A percentile compares a stretch with the other conserved stretches of the same genome.
phyloP scores from a whole-genome alignment of 2,329 filamentous ascomycete species.

The Venturia effusa region DNA sequence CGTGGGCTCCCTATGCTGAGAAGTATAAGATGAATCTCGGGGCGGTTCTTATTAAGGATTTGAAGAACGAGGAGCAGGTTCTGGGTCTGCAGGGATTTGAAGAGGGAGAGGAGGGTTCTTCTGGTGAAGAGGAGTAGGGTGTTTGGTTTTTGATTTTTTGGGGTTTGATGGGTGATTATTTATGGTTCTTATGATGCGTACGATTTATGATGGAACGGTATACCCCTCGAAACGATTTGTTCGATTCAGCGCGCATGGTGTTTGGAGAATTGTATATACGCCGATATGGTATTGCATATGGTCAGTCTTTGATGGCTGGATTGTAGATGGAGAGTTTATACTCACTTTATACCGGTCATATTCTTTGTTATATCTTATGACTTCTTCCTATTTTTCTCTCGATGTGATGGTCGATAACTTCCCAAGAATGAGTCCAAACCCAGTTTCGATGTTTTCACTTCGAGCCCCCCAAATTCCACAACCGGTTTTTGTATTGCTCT shows the following conservation, averaged over 20 bases:
- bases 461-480: no score
- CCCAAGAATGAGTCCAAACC: no score
- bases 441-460: no score
- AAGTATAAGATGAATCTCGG: not conserved
- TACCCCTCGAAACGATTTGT: not conserved
- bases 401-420: no score
- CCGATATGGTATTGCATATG: not conserved
- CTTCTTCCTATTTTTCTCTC: no score
- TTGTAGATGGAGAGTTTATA: no score
- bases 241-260: not conserved
- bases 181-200: not conserved
- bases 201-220: not conserved
- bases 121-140: not conserved
- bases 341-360: no score
- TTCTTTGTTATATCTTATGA: no score
- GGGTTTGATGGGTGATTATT: not conserved
- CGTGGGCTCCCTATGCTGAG: not conserved
- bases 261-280: no score
- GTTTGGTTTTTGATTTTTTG: not conserved
- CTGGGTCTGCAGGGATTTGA: not conserved
- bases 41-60: not conserved
- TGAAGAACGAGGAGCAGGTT: not conserved
- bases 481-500: no score
- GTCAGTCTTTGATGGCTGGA: not conserved
- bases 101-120: not conserved